Conservation (phyloP, 257 asterid genomes). For the Solanum piurae region DNA sequence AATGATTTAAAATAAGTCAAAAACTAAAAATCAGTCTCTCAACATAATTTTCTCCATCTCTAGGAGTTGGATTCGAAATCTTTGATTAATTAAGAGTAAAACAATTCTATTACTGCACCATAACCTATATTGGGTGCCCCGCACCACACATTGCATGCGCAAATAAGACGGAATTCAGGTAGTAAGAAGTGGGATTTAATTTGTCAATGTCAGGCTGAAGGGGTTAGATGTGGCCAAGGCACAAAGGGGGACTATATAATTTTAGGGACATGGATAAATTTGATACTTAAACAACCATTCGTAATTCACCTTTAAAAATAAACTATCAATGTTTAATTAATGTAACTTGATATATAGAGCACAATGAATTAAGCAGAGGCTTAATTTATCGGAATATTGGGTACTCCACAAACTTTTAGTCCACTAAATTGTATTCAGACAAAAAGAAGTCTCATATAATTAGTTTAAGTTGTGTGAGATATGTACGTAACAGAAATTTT, state of each 20-base stretch:
- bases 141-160: background rate
- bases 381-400: background rate
- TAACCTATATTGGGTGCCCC: background rate
- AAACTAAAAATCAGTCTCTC: no score
- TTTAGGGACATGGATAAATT: background rate
- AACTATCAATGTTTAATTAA: no score
- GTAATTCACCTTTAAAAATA: background rate
- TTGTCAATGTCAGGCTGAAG: background rate
- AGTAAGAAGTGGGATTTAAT: background rate
- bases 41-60: no score
- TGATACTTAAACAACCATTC: background rate
- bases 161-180: background rate
- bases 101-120: no score
- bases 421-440: no score
- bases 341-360: background rate
- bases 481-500: background rate
- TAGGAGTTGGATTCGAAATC: accelerated
- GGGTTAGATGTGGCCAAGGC: background rate
- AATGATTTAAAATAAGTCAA: no score
- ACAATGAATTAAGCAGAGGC: background rate
- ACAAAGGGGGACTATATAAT: background rate
- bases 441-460: background rate
- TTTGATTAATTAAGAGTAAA: no score
- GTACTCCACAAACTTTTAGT: background rate
- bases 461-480: background rate